phyloP scores from a whole-genome alignment of 2,329 filamentous ascomycete genomes.

The Sclerotinia glacialis region DNA sequence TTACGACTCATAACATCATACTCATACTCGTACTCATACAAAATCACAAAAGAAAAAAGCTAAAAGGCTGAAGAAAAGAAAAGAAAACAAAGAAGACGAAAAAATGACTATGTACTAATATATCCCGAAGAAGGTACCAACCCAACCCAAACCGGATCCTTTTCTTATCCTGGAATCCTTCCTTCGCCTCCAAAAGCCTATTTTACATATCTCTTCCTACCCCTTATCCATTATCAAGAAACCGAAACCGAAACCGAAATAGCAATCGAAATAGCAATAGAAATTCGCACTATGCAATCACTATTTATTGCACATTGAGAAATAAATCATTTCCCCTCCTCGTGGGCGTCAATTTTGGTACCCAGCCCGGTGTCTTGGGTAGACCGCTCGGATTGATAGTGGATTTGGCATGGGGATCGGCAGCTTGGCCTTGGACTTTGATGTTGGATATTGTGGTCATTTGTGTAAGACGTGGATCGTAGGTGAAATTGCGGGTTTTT shows the following conservation, averaged over 20 bases:
- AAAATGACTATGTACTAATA: background rate
- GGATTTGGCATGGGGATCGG: background rate
- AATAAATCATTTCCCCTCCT: constrained; percentile 64
- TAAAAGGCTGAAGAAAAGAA: background rate
- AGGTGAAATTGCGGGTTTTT: constrained; percentile 1
- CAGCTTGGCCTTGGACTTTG: background rate
- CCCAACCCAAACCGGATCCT: background rate
- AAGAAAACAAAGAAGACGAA: background rate
- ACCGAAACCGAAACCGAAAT: too few relatives aligned
- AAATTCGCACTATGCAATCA: too few relatives aligned
- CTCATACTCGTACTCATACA: constrained; percentile 4
- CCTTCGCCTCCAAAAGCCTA: background rate
- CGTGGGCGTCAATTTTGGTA: constrained; percentile 64
- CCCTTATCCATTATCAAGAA: too few relatives aligned
- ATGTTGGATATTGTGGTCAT: constrained; percentile 35
- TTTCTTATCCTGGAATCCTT: too few relatives aligned
- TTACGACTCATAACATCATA: background rate
- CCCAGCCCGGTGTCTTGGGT: constrained; percentile 56
- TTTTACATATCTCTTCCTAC: background rate
- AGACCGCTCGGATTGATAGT: background rate
- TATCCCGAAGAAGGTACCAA: background rate
- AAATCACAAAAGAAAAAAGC: background rate
- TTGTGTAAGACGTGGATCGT: constrained; percentile 8
- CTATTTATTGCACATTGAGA: constrained; percentile 49
- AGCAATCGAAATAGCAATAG: too few relatives aligned